Conservation (phyloP, 2,329 filamentous ascomycete genomes). For the Colletotrichum sp. region DNA sequence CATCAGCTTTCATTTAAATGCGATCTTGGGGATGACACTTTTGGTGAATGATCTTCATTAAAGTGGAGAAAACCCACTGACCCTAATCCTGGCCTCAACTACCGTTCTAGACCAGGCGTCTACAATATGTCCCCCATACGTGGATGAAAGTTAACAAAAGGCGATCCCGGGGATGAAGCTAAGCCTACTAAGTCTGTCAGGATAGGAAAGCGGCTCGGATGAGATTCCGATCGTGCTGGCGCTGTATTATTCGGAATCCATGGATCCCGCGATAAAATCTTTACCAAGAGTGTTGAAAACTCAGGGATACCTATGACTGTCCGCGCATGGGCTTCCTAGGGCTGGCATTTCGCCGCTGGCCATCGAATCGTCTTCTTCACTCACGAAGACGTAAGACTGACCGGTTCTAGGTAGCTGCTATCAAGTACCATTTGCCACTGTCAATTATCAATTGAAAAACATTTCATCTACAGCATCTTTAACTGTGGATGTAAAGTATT, state of each 20-base stretch:
- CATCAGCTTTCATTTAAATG: not conserved
- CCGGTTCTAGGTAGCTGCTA: not conserved
- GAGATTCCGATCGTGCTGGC: not conserved
- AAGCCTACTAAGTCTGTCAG: not conserved
- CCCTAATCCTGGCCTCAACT: not conserved
- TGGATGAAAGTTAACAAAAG: not conserved
- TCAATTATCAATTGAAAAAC: no score
- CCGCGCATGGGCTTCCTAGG: not conserved
- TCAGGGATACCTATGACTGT: not conserved
- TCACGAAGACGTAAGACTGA: not conserved
- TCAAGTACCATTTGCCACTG: no score
- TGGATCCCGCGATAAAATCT: not conserved
- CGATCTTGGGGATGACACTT: not conserved
- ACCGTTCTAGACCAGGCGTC: not conserved
- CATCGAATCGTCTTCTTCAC: not conserved
- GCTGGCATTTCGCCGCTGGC: not conserved
- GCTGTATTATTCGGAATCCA: not conserved
- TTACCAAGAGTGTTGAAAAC: not conserved
- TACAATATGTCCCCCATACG: not conserved
- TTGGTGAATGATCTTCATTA: not conserved
- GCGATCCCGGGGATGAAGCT: not conserved
- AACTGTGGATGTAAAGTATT: not conserved
- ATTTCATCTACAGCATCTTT: not conserved
- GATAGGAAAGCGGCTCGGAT: not conserved
- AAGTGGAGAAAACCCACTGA: not conserved